A percentile compares a stretch with the other conserved stretches of the same genome.
phyloP scores from a whole-genome alignment of 768 basidiomycete species.

The Dioszegia crocea region DNA sequence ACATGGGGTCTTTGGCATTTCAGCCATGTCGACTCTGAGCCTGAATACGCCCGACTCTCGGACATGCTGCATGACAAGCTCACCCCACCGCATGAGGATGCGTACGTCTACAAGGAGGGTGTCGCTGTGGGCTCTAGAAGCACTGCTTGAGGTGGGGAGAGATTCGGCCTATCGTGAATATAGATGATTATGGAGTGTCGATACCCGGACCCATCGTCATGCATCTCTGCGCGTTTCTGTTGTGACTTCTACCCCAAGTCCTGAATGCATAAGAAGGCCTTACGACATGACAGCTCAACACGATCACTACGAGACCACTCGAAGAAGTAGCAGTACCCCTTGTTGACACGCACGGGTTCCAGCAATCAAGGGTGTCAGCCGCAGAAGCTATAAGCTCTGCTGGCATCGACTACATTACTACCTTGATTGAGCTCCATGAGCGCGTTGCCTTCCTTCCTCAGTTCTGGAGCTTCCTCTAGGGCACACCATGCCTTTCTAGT shows the following conservation, averaged over 20 bases:
- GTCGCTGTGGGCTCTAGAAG: slow-evolving; percentile 1
- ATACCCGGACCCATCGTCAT: too few species aligned
- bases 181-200: too few species aligned
- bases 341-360: too few species aligned
- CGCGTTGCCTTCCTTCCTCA: slow-evolving; percentile 33
- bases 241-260: too few species aligned
- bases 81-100: slow-evolving; percentile 68
- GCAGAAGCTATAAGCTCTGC: too few species aligned
- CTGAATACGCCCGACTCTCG: slow-evolving; percentile 67
- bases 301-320: too few species aligned
- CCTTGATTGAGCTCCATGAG: background rate
- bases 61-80: slow-evolving; percentile 58
- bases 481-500: slow-evolving; percentile 39
- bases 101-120: slow-evolving; percentile 7
- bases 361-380: too few species aligned
- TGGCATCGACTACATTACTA: too few species aligned
- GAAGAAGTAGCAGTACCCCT: too few species aligned
- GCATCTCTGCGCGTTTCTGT: too few species aligned
- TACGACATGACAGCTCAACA: too few species aligned
- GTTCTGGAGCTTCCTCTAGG: slow-evolving; percentile 39
- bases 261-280: too few species aligned
- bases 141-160: background rate
- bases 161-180: background rate
- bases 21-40: slow-evolving; percentile 63
- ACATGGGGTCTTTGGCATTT: slow-evolving; percentile 79